Percentiles rank a stretch among this genome's conserved stretches.
These are phyloP conservation scores for Cichorium intybus DNA, from an alignment of 140 eudicot genomes.

Conservation along the genomic window DNA sequence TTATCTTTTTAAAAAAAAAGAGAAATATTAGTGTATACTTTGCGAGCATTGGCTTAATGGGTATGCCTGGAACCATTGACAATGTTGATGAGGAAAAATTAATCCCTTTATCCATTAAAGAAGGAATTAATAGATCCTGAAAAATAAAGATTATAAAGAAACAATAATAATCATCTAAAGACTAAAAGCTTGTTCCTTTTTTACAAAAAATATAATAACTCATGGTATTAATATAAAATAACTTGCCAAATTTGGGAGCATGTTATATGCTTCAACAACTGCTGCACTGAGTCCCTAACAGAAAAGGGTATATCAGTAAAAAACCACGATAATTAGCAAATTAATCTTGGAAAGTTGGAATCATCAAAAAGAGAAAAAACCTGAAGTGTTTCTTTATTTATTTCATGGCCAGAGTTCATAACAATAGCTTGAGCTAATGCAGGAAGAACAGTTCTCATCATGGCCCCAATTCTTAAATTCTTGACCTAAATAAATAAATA, in stretches of 20 bases:
- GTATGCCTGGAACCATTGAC: slow-evolving; percentile 92
- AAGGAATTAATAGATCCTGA: slow-evolving; percentile 85
- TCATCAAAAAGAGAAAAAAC: slow-evolving; percentile 36
- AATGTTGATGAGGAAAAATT: slow-evolving; percentile 62
- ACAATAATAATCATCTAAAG: background rate
- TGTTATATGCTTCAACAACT: slow-evolving; percentile 85
- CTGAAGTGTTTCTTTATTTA: slow-evolving; percentile 66
- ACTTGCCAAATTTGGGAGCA: slow-evolving; percentile 81
- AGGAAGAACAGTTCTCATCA: slow-evolving; percentile 95
- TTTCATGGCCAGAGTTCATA: slow-evolving; percentile 40
- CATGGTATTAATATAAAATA: background rate
- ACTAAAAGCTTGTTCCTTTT: background rate
- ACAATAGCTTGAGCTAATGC: slow-evolving; percentile 95
- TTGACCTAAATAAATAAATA: slow-evolving; percentile 54
- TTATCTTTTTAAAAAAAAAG: background rate
- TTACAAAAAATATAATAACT: background rate
- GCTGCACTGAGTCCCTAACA: slow-evolving; percentile 68
- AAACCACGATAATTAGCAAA: background rate
- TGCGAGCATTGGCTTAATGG: slow-evolving; percentile 98
- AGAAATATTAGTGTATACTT: slow-evolving; percentile 45
- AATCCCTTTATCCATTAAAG: slow-evolving; percentile 79
- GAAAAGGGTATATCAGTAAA: slow-evolving; percentile 20
- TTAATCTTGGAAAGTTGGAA: background rate
- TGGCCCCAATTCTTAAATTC: slow-evolving; percentile 95
- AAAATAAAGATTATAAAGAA: background rate